Conservation (phyloP, 768 basidiomycete species). For the Cyathus striatus region DNA sequence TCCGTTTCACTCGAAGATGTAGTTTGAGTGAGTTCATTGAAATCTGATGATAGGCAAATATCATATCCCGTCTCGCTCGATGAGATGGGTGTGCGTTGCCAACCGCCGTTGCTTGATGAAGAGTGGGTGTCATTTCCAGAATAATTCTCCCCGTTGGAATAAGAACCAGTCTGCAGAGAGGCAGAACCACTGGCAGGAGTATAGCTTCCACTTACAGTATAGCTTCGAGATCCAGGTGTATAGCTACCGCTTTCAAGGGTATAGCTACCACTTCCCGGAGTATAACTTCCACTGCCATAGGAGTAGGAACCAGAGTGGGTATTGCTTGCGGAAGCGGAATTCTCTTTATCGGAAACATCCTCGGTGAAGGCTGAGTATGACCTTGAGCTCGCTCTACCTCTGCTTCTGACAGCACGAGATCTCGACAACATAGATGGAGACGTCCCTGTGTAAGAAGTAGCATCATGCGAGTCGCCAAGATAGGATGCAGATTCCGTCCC, state of each 20-base stretch:
- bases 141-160: not conserved
- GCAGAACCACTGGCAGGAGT: constrained; percentile 3
- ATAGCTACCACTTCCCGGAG: constrained; percentile 15
- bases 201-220: constrained; percentile 13
- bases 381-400: constrained; percentile 34
- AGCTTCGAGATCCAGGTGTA: constrained; percentile 21
- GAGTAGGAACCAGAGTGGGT: constrained; percentile 7
- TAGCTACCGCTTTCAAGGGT: constrained; percentile 21
- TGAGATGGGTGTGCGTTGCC: constrained; percentile 26
- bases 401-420: constrained; percentile 50
- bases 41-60: constrained; percentile 46
- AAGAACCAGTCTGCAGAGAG: no score
- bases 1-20: constrained; percentile 20
- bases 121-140: constrained; percentile 12
- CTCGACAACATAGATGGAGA: constrained; percentile 56
- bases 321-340: constrained; percentile 20
- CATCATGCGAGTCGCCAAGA: constrained; percentile 49
- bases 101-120: constrained; percentile 10
- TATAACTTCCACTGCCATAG: constrained; percentile 6
- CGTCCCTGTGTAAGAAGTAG: constrained; percentile 29
- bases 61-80: constrained; percentile 50
- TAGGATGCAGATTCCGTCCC: constrained; percentile 51
- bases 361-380: constrained; percentile 39
- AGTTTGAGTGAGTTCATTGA: constrained; percentile 34
- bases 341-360: constrained; percentile 57